Base-by-base conservation (phyloP, 371 early-diverging fungal species). In the Smittium mucronatum region DNA sequence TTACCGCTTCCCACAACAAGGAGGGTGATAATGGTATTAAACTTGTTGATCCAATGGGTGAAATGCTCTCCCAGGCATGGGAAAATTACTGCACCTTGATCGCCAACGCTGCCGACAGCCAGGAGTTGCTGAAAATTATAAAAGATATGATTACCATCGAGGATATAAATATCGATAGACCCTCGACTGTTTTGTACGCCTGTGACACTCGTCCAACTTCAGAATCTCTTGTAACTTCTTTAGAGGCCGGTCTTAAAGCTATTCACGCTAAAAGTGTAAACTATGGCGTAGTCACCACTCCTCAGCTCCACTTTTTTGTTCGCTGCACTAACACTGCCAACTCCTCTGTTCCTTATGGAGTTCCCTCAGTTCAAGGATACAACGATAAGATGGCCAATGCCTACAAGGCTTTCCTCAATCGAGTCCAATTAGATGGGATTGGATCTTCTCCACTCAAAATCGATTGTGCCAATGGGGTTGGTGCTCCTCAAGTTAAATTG, bases 1-100 rank as follows among this genome's bases (percentile, higher is more conserved):
- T 99, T 70, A 99, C 99, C 63, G 99, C 99, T 57, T 95, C 96
- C 36, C 99, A 99, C 82, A 99, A 99, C 81, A 93, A 95, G 67
- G 94, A 78, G 72, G 69, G 70, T 8, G 99, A 99, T 83, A 99
- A 99, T 78, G 99, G 99, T 68, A 93, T 99, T 75, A 99, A 99
- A 80, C 84, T 98, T 67, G 95, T 99, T 21, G 99, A 99, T 79
- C 96, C 97, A 70, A 85, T 89, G 74, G 99, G 99, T 67, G 98
- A 99, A 81, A 98, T 98, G 98, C 84, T 99, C 36, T 90, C 89
- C 73, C 90, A 90, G 79, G 82, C 87, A n/a, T 99, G 98, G 98
- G 99, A 99, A 80, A 81, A 74, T 8, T 87, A 93, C 77, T 94
- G 94, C 47, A 93, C 95, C 31, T 79, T 85, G 65, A 79, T 99